phyloP scores from a whole-genome alignment of 1,139 yeast species.

The Suhomyces anneliseae region DNA sequence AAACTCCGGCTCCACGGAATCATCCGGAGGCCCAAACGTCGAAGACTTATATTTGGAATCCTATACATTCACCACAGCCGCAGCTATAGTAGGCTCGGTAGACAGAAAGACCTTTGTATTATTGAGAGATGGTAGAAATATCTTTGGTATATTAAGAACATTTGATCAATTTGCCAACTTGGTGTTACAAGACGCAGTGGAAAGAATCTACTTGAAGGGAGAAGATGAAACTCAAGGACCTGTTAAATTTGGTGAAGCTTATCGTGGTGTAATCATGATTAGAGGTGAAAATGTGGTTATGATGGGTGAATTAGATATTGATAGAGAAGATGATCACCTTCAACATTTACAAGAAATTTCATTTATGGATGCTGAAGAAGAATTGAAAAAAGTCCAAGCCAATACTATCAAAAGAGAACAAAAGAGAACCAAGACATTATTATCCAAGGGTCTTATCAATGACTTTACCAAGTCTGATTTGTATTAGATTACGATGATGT shows the following conservation, averaged over 20 bases:
- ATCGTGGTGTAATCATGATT: constrained; percentile 80
- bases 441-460: constrained; percentile 54
- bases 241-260: constrained; percentile 67
- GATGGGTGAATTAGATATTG: constrained; percentile 92
- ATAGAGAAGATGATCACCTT: constrained; percentile 74
- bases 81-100: constrained; percentile 91
- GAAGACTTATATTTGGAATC: constrained; percentile 61
- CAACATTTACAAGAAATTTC: constrained; percentile 56
- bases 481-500: constrained; percentile 28
- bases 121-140: constrained; percentile 84
- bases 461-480: constrained; percentile 57
- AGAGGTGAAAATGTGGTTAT: constrained; percentile 98
- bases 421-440: constrained; percentile 48
- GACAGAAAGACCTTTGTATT: constrained; percentile 86
- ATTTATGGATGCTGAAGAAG: constrained; percentile 58
- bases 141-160: constrained; percentile 89
- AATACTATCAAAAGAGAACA: constrained; percentile 46
- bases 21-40: constrained; percentile 35
- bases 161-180: constrained; percentile 95
- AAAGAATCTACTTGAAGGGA: constrained; percentile 66
- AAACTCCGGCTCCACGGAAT: constrained; percentile 10
- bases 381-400: constrained; percentile 39
- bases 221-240: constrained; percentile 26
- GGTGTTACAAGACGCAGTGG: constrained; percentile 87
- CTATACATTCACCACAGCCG: constrained; percentile 94